Conservation (phyloP, 371 early-diverging fungal genomes). For the Haplosporangium sp. region DNA sequence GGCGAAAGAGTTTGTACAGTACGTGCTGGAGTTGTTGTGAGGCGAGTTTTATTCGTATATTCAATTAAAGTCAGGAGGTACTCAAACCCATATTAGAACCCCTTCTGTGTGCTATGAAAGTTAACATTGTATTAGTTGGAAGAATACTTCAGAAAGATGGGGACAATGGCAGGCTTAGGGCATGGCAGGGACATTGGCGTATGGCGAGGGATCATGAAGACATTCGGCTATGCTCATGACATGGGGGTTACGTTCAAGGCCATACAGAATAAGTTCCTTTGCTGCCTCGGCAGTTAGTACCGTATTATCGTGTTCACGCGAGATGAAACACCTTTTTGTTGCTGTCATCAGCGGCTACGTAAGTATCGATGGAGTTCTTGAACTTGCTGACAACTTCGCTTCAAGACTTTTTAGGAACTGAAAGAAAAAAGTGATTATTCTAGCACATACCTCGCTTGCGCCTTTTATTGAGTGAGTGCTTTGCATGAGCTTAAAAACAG, state of each 20-base stretch:
- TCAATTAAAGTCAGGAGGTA: no score
- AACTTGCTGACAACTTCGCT: no score
- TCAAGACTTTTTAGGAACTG: neutral
- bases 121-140: no score
- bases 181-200: neutral
- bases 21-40: conserved; percentile 28
- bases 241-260: conserved; percentile 1
- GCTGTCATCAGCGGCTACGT: neutral
- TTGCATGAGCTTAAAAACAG: neutral
- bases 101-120: no score
- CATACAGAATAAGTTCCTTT: conserved; percentile 25
- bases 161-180: no score
- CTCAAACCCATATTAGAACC: no score
- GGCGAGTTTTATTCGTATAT: no score
- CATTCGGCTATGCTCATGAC: conserved; percentile 33
- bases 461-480: neutral
- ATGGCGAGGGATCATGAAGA: conserved; percentile 20
- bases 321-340: conserved; percentile 35
- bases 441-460: neutral
- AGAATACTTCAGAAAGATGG: no score
- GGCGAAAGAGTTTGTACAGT: conserved; percentile 46
- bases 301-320: conserved; percentile 41
- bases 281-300: conserved; percentile 16
- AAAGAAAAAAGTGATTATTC: neutral
- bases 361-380: neutral